phyloP scores from a whole-genome alignment of 352 stramenopile species.

The Phytophthora pini region DNA sequence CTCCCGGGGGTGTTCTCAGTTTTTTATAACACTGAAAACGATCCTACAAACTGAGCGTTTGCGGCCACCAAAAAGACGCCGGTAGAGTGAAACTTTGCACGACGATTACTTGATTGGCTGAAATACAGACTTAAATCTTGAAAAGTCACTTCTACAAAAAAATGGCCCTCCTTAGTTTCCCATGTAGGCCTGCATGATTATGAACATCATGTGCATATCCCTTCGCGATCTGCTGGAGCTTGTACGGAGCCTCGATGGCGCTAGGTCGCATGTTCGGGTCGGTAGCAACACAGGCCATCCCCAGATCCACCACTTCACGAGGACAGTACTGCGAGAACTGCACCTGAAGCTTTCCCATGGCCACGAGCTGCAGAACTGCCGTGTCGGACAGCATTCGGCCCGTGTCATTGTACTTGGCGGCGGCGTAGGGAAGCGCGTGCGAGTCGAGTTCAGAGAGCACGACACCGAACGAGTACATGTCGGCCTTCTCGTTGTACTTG shows the following conservation, averaged over 20 bases:
- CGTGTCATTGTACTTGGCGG: not conserved
- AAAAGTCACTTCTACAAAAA: too few species aligned
- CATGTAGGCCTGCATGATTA: too few species aligned
- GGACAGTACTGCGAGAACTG: not conserved
- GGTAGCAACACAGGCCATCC: not conserved
- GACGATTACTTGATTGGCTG: too few species aligned
- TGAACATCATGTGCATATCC: too few species aligned
- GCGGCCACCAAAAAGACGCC: too few species aligned
- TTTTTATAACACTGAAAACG: too few species aligned
- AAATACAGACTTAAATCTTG: too few species aligned
- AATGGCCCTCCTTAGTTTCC: too few species aligned
- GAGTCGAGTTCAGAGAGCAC: slow-evolving; percentile 2
- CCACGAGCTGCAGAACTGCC: slow-evolving; percentile 1
- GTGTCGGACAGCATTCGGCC: not conserved
- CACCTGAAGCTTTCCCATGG: slow-evolving; percentile 1
- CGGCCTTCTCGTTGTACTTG: slow-evolving; percentile 4
- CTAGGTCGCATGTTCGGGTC: not conserved
- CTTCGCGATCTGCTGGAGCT: not conserved
- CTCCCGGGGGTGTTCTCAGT: too few species aligned
- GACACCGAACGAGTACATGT: slow-evolving; percentile 4
- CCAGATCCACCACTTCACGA: not conserved
- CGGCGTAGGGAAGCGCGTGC: not conserved
- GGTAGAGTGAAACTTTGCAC: too few species aligned
- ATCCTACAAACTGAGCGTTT: too few species aligned
- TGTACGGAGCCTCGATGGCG: not conserved